These are phyloP conservation scores for Rhipidocladum racemiflorum DNA, from an alignment of 176 grass and related monocot genomes.

Conservation along the genomic window DNA sequence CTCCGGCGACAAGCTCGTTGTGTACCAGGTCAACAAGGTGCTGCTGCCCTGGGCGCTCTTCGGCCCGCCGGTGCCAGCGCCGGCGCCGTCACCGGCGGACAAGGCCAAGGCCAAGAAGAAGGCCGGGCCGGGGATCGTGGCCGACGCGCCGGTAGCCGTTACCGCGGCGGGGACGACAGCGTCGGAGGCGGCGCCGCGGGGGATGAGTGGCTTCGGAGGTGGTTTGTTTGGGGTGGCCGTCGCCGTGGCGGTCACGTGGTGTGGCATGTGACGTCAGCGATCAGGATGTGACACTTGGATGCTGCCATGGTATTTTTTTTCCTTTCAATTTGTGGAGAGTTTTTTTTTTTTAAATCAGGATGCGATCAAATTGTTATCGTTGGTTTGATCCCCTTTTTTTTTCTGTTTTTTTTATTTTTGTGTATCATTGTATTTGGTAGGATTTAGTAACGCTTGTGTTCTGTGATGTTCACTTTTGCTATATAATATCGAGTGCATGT, in stretches of 20 bases:
- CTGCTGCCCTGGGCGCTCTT: slow-evolving; percentile 70
- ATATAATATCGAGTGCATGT: neutral
- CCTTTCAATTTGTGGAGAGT: neutral
- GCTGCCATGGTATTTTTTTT: neutral
- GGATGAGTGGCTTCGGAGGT: neutral
- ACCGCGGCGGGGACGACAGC: slow-evolving; percentile 21
- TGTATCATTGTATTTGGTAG: neutral
- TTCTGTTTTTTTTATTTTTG: neutral
- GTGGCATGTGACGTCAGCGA: slow-evolving; percentile 40
- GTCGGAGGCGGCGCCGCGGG: slow-evolving; percentile 17
- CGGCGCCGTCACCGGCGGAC: slow-evolving; percentile 44
- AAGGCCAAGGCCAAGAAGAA: slow-evolving; percentile 63
- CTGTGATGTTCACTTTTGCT: neutral
- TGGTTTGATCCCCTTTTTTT: neutral
- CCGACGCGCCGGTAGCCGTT: slow-evolving; percentile 35
- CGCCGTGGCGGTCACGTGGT: slow-evolving; percentile 35
- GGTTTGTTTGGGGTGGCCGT: slow-evolving; percentile 26
- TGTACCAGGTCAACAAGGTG: slow-evolving; percentile 86
- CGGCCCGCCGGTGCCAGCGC: slow-evolving; percentile 44
- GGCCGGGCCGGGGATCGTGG: slow-evolving; percentile 8
- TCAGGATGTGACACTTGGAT: neutral
- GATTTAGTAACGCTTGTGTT: neutral
- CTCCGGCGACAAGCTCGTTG: slow-evolving; percentile 56
- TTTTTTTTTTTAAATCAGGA: neutral
- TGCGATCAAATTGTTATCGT: neutral